Evolutionary conservation across 139 green algal genomes (phyloP), one percentile per base, ranked within the genome.

Genomic region (Nannochloris sp.): DNA sequence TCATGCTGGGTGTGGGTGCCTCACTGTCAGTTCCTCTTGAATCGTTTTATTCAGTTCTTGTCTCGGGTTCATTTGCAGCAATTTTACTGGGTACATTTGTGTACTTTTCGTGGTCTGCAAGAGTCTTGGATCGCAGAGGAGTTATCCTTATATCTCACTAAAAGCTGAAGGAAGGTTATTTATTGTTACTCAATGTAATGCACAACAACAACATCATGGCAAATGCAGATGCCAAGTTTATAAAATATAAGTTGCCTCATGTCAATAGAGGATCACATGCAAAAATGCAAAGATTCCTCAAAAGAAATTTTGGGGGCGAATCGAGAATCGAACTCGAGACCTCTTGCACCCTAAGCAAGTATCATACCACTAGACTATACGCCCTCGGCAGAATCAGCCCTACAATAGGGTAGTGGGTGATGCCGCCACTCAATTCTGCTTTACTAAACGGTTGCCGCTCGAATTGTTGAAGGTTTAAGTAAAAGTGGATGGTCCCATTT

Each of bases 1-100:
- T 80, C 9, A 82, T 79, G 74, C 49, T 83, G 17, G 76, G 74
- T 23, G 55, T 76, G 9, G 76, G 69, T 6, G 69, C 69, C 0
- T 17, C 67, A 6, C 29, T 61, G 4, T 57, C 60, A 26, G 65
- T 64, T 46, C 65, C 72, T 40, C 33, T 40, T 40, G 33, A 40
- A 40, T 20, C 28, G 29, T 57, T 48, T 17, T 75, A 69, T 61
- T 30, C 40, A 2, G 11, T 60, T 6, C 48, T 81, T 14, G 61
- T 81, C 36, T 68, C 43, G 11, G 23, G 44, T 26, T 79, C 69
- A 4, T 56, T 71, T 12, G 62, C 43, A 5, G 68, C 74, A 14
- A 67, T 81, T 17, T 28, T 63, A 25, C 56, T 57, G 17, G 67
- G 62, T 13, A 66, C 59, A 26, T 17, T 59, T 3, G 13, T 80